Percentiles rank a stretch among this genome's conserved stretches.
phyloP scores from a whole-genome alignment of 2,329 filamentous ascomycete genomes.

The Colletotrichum caudatum region DNA sequence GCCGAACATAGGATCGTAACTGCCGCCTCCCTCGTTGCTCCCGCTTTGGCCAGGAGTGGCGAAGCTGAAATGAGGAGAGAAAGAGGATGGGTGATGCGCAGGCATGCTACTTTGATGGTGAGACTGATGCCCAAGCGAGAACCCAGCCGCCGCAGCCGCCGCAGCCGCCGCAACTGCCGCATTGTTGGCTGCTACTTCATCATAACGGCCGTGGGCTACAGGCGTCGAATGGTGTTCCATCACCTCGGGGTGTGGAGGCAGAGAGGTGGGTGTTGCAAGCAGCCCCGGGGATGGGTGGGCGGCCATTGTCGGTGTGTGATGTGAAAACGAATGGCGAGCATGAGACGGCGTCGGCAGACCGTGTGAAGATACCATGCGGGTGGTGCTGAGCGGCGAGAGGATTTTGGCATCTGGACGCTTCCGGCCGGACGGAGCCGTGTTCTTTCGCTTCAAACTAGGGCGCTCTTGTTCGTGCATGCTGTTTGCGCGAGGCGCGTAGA shows the following conservation, averaged over 20 bases:
- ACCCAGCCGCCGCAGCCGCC: slow-evolving; percentile 54
- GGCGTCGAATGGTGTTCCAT: slow-evolving; percentile 48
- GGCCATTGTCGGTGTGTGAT: slow-evolving; percentile 46
- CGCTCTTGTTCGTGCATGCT: slow-evolving; percentile 49
- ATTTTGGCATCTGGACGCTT: slow-evolving; percentile 56
- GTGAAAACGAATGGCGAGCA: slow-evolving; percentile 55
- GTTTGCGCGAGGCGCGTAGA: slow-evolving; percentile 58
- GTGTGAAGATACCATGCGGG: slow-evolving; percentile 47
- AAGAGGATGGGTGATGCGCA: slow-evolving; percentile 50
- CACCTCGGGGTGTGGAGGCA: slow-evolving; percentile 52
- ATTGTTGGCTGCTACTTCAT: slow-evolving; percentile 51
- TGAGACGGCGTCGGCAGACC: slow-evolving; percentile 49
- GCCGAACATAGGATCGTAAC: slow-evolving; percentile 72
- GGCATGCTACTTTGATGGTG: slow-evolving; percentile 49
- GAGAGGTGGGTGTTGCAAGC: slow-evolving; percentile 54
- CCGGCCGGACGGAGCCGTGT: slow-evolving; percentile 53
- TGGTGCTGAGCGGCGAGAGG: slow-evolving; percentile 51
- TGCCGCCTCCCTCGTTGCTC: slow-evolving; percentile 50
- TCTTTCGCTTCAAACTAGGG: slow-evolving; percentile 64
- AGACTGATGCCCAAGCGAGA: slow-evolving; percentile 48
- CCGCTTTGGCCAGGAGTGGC: slow-evolving; percentile 48
- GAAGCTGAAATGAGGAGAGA: slow-evolving; percentile 59
- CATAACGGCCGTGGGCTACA: slow-evolving; percentile 51
- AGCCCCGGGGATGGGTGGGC: slow-evolving; percentile 56
- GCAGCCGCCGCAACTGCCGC: slow-evolving; percentile 52